Evolutionary conservation across 768 basidiomycete genomes (phyloP).

Genomic region (Amanita inopinata): DNA sequence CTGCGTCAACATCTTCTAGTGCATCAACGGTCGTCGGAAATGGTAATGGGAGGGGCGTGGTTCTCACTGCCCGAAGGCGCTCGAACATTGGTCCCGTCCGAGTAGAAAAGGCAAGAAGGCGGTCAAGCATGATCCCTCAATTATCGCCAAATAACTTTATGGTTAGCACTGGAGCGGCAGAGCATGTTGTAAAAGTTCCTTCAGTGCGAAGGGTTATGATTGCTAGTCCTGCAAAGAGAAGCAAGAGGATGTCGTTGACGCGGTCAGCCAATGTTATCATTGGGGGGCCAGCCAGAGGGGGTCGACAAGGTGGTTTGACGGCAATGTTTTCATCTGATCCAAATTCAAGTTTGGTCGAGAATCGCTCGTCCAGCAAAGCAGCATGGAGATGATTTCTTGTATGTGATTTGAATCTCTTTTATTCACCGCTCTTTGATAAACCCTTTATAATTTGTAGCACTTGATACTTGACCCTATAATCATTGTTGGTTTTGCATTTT

Average conservation of each 20-base stretch:
- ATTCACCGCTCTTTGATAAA: too few species aligned
- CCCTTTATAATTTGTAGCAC: too few species aligned
- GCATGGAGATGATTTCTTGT: conserved; percentile 7
- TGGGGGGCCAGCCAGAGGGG: not conserved
- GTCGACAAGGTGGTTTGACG: conserved; percentile 12
- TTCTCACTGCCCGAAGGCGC: conserved; percentile 23
- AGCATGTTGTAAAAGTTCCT: conserved; percentile 18
- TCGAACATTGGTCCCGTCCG: conserved; percentile 75
- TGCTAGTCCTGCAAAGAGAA: conserved; percentile 50
- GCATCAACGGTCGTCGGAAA: conserved; percentile 4
- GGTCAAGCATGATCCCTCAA: conserved; percentile 78
- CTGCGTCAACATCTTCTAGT: conserved; percentile 16
- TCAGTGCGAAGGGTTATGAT: conserved; percentile 34
- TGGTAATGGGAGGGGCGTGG: not conserved
- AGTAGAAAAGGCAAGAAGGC: conserved; percentile 58
- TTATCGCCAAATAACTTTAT: conserved; percentile 39
- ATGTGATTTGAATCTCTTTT: conserved; percentile 2
- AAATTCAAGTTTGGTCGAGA: conserved; percentile 36
- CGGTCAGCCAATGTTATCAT: conserved; percentile 23
- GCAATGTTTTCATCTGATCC: conserved; percentile 29
- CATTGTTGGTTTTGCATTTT: too few species aligned
- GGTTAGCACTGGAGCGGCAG: conserved; percentile 18
- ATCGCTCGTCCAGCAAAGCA: conserved; percentile 6
- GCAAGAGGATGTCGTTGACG: conserved; percentile 47
- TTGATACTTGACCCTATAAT: too few species aligned